Conservation (phyloP, 805 yeast genomes). For the Cyberlindnera samutprakarnensis region DNA sequence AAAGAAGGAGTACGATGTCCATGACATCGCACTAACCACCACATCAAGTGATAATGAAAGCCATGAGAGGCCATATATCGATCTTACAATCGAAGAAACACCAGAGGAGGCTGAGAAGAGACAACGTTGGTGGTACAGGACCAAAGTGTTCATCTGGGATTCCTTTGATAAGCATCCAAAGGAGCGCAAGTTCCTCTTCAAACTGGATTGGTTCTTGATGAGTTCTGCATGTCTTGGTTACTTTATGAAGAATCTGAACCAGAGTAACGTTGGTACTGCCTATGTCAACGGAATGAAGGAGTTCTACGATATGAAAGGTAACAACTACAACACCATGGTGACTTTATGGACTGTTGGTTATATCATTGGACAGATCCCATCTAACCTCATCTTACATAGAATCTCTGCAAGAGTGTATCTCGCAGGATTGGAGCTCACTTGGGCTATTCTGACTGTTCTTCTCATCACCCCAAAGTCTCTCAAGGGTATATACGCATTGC, state of each 20-base stretch:
- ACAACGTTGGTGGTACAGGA: constrained; percentile 7
- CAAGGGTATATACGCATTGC: constrained; percentile 24
- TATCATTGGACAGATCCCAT: constrained; percentile 42
- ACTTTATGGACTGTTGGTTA: constrained; percentile 45
- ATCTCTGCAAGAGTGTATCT: constrained; percentile 38
- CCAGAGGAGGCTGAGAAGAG: constrained; percentile 10
- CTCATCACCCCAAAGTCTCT: constrained; percentile 24
- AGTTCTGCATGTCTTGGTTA: constrained; percentile 37
- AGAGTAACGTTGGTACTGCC: constrained; percentile 35
- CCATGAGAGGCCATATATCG: constrained; percentile 15
- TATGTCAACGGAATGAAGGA: constrained; percentile 42
- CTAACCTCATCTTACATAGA: constrained; percentile 32
- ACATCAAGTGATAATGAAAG: no score
- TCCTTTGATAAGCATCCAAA: constrained; percentile 27
- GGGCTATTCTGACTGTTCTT: constrained; percentile 34
- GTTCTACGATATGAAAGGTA: constrained; percentile 31
- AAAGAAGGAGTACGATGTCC: no score
- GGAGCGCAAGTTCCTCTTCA: constrained; percentile 28
- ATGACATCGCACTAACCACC: no score
- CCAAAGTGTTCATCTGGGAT: constrained; percentile 21
- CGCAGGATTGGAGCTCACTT: constrained; percentile 35
- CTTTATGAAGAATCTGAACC: constrained; percentile 38
- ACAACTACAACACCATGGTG: constrained; percentile 35
- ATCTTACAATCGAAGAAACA: constrained; percentile 6
- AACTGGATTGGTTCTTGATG: constrained; percentile 32